A percentile compares a stretch with the other conserved stretches of the same genome.
Evolutionary conservation across 352 stramenopile species (phyloP).

Genomic region (Phytopythium vexans): DNA sequence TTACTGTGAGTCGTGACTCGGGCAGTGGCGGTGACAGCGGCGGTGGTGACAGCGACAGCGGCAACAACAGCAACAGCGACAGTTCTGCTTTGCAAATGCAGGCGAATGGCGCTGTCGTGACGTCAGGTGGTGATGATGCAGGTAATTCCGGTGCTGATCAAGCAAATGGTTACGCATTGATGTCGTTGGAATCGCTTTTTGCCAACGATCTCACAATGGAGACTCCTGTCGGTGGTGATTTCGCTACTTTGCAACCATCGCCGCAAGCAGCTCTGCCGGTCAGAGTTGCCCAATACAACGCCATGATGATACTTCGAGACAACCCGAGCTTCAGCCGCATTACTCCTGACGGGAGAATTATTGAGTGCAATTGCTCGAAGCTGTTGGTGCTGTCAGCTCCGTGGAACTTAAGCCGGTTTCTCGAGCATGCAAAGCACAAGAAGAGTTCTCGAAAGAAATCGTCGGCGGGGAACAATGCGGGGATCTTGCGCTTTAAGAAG

Average conservation of each 20-base stretch:
- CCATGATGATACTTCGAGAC: slow-evolving; percentile 18
- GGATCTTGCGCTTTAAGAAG: slow-evolving; percentile 15
- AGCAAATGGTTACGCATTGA: slow-evolving; percentile 1
- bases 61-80: no score
- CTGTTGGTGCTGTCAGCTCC: slow-evolving; percentile 48
- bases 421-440: slow-evolving; percentile 55
- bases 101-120: no score
- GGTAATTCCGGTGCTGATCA: background rate
- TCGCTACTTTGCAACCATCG: background rate
- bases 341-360: slow-evolving; percentile 60
- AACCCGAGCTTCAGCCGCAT: slow-evolving; percentile 54
- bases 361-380: slow-evolving; percentile 64
- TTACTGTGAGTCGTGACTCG: no score
- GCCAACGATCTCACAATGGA: background rate
- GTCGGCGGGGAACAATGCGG: slow-evolving; percentile 1
- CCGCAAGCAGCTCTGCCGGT: no score
- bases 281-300: background rate
- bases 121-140: background rate
- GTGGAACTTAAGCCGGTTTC: slow-evolving; percentile 61
- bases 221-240: background rate
- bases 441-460: slow-evolving; percentile 30
- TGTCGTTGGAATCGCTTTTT: background rate
- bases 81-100: no score
- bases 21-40: no score
- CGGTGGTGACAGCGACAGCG: no score